Percentiles rank a stretch among this genome's conserved stretches.
Conservation (phyloP, 2,329 filamentous ascomycete genomes). For the Aspergillus aculeatus region DNA sequence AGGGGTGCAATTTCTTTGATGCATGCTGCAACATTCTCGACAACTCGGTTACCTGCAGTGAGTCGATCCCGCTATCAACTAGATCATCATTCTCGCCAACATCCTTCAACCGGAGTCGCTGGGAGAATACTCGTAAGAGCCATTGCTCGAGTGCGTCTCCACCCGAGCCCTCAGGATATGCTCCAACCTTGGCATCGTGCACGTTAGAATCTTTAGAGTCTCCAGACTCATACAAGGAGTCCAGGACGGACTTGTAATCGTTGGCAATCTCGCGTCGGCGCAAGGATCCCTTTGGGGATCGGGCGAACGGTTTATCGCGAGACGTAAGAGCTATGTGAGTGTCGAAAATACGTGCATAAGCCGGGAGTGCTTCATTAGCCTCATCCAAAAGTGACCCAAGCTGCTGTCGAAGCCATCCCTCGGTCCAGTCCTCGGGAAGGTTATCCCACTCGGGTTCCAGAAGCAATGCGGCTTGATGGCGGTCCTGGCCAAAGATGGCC, state of each 20-base stretch:
- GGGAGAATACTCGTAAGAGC: background rate
- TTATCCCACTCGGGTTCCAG: slow-evolving; percentile 32
- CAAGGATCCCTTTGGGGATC: slow-evolving; percentile 43
- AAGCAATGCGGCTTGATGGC: slow-evolving; percentile 36
- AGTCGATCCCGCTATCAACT: slow-evolving; percentile 15
- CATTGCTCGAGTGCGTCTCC: background rate
- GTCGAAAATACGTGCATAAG: slow-evolving; percentile 43
- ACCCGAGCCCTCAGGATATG: background rate
- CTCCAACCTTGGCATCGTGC: no score
- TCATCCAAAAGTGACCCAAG: slow-evolving; percentile 30
- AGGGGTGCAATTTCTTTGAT: background rate
- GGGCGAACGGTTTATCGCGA: slow-evolving; percentile 43
- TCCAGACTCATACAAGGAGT: background rate
- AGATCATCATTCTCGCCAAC: slow-evolving; percentile 7
- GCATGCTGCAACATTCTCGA: background rate
- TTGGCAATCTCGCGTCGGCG: slow-evolving; percentile 7
- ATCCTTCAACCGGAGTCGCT: background rate
- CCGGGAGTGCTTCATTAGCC: slow-evolving; percentile 41
- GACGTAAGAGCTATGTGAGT: slow-evolving; percentile 43
- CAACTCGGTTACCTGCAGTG: slow-evolving; percentile 9
- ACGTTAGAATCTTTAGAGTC: background rate
- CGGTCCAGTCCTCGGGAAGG: slow-evolving; percentile 5
- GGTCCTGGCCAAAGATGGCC: slow-evolving; percentile 35
- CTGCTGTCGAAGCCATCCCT: slow-evolving; percentile 44
- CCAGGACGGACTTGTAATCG: slow-evolving; percentile 16